Conservation (phyloP, 2,329 filamentous ascomycete species). For the Clonostachys byssicola region DNA sequence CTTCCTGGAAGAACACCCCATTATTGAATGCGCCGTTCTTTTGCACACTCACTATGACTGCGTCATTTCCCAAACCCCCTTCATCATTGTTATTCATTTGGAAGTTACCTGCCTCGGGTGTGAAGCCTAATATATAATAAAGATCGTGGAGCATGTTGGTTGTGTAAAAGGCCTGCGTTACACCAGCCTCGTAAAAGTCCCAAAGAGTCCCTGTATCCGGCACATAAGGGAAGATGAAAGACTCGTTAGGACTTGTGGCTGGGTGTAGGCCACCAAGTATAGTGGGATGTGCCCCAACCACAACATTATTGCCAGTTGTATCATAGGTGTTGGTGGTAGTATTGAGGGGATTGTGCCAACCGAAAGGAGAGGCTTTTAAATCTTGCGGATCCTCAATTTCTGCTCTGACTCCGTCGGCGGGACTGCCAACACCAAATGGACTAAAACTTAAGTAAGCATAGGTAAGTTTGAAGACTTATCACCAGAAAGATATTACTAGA, state of each 20-base stretch:
- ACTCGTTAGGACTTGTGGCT: too few species aligned
- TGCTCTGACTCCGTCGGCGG: background rate
- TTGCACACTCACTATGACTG: constrained; percentile 45
- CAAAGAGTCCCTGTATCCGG: constrained; percentile 18
- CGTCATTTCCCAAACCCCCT: constrained; percentile 41
- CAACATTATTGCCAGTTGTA: background rate
- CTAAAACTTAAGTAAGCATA: background rate
- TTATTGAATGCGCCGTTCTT: constrained; percentile 38
- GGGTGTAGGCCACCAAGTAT: too few species aligned
- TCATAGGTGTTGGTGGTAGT: background rate
- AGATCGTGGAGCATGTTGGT: constrained; percentile 50
- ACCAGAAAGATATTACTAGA: constrained; percentile 42
- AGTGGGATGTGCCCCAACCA: background rate
- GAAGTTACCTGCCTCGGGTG: constrained; percentile 49
- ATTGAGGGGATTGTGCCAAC: background rate
- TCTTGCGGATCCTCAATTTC: constrained; percentile 40
- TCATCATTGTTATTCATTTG: constrained; percentile 43
- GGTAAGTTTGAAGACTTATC: background rate
- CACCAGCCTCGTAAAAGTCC: constrained; percentile 40
- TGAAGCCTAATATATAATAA: constrained; percentile 48
- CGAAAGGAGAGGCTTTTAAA: background rate
- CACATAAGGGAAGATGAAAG: constrained; percentile 12
- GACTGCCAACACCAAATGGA: background rate
- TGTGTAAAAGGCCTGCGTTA: constrained; percentile 52
- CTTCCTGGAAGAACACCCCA: constrained; percentile 34